Evolutionary conservation across 495 filamentous ascomycete genomes (phyloP).

Genomic region (Penicillium cinerascens): DNA sequence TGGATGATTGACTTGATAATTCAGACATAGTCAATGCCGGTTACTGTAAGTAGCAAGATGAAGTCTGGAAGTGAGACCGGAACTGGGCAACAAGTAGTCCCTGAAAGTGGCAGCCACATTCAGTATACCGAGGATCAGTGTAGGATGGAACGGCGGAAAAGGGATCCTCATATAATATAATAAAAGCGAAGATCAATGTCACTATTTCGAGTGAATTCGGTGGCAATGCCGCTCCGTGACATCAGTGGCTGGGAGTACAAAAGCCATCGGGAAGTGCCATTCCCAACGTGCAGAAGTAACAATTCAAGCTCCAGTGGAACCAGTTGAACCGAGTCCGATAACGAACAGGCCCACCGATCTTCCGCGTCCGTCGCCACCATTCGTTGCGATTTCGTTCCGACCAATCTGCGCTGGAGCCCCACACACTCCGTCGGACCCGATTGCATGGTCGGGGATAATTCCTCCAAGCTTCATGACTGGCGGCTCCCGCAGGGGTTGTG

Average conservation of each 20-base stretch:
- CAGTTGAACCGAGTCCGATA: too few species aligned
- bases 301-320: too few species aligned
- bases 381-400: background rate
- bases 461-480: background rate
- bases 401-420: background rate
- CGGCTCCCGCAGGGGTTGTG: background rate
- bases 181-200: background rate
- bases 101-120: background rate
- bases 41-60: background rate
- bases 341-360: background rate
- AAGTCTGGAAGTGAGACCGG: background rate
- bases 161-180: background rate
- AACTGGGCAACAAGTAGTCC: background rate
- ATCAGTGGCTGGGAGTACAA: slow-evolving; percentile 3
- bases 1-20: background rate
- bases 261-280: background rate
- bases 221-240: background rate
- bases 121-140: background rate
- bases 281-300: background rate
- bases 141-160: background rate
- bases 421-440: too few species aligned
- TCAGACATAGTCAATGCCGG: slow-evolving; percentile 6
- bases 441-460: background rate
- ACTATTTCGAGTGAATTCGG: background rate
- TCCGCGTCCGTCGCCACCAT: background rate